A percentile compares a stretch with the other conserved stretches of the same genome.
Conservation (phyloP, 148 eudicot genomes). For the Camellia japonica region DNA sequence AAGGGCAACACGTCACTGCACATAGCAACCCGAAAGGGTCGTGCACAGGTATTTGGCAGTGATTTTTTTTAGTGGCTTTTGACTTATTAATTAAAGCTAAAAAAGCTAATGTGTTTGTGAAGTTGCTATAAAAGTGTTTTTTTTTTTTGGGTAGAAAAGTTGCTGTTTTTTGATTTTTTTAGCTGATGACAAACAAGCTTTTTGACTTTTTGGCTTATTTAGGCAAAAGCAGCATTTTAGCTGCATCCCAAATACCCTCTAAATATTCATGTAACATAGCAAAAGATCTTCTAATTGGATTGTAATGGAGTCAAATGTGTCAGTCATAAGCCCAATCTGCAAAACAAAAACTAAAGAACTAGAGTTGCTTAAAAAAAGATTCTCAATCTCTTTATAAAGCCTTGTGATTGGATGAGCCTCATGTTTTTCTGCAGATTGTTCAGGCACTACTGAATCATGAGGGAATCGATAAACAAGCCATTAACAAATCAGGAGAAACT, state of each 20-base stretch:
- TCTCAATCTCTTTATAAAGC: neutral
- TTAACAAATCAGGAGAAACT: slow-evolving; percentile 43
- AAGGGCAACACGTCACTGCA: slow-evolving; percentile 57
- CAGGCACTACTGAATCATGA: slow-evolving; percentile 26
- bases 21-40: slow-evolving; percentile 53
- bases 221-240: no score
- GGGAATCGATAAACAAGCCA: slow-evolving; percentile 28
- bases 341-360: neutral
- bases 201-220: no score
- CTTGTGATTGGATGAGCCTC: neutral
- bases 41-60: slow-evolving; percentile 33
- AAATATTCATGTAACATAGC: no score
- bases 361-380: neutral
- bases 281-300: neutral
- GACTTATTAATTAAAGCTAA: no score
- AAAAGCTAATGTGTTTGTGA: no score
- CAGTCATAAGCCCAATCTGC: neutral
- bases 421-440: slow-evolving; percentile 32
- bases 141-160: no score
- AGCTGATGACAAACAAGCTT: no score
- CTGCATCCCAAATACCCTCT: no score
- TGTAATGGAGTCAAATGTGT: neutral
- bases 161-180: no score
- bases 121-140: neutral
- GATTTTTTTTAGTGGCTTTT: no score